Evolutionary conservation across 148 eudicot genomes (phyloP).

Genomic region (Selenicereus undatus): DNA sequence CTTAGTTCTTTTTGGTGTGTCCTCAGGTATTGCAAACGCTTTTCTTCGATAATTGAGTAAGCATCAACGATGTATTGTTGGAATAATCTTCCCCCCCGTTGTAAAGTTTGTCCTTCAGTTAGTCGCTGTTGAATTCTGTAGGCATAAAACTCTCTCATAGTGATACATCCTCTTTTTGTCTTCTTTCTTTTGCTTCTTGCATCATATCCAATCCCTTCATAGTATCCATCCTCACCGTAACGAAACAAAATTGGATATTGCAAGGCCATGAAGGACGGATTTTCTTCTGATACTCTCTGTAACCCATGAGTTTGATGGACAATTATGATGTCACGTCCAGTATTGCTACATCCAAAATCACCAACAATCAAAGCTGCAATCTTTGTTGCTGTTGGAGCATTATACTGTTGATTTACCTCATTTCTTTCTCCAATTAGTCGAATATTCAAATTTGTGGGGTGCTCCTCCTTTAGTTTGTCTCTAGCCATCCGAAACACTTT

Average conservation of each 20-base stretch:
- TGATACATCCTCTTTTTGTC: too few relatives aligned
- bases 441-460: background rate
- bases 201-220: too few relatives aligned
- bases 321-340: background rate
- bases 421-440: background rate
- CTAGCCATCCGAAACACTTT: background rate
- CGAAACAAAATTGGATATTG: too few relatives aligned
- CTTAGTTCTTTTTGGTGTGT: background rate
- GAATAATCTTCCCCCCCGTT: background rate
- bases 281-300: background rate
- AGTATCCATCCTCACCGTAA: too few relatives aligned
- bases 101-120: background rate
- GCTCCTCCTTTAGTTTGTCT: background rate
- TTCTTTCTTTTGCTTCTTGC: too few relatives aligned
- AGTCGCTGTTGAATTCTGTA: background rate
- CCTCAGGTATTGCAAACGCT: background rate
- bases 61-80: conserved; percentile 21
- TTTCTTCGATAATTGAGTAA: conserved; percentile 2
- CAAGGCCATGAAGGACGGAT: too few relatives aligned
- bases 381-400: background rate
- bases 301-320: background rate
- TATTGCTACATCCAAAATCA: background rate
- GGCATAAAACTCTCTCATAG: too few relatives aligned
- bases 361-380: background rate
- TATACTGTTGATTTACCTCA: background rate